phyloP scores from a whole-genome alignment of 169 alveolate genomes.

The Eimeria brunetti region DNA sequence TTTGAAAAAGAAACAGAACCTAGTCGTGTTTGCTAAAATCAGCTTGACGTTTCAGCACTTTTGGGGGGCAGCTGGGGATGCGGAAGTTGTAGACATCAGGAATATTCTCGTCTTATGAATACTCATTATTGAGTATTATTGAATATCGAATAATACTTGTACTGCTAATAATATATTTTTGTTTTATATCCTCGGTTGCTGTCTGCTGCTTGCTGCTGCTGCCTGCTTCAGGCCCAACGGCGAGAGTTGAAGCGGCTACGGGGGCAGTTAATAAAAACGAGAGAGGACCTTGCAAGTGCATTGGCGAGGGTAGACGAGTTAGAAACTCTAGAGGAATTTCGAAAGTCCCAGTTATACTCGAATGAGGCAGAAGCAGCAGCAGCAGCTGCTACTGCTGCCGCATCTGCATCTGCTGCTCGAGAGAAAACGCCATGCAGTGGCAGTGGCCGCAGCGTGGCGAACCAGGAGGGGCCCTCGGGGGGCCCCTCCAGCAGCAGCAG shows the following conservation, averaged over 20 bases:
- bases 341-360: background rate
- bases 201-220: background rate
- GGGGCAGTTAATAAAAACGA: conserved; percentile 52
- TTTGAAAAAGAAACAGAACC: no score
- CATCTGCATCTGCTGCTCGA: background rate
- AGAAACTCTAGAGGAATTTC: conserved; percentile 32
- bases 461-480: background rate
- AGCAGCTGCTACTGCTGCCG: no score
- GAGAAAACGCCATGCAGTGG: background rate
- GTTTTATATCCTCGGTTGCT: no score
- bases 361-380: background rate
- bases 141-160: no score
- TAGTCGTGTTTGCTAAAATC: no score
- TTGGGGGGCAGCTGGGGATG: no score
- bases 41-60: no score
- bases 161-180: no score
- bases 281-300: conserved; percentile 65
- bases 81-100: no score
- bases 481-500: background rate
- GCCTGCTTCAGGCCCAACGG: conserved; percentile 40
- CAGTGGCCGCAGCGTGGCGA: no score
- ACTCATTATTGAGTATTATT: no score
- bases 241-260: conserved; percentile 70
- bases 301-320: conserved; percentile 75
- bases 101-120: no score